Percentiles rank a stretch among this genome's conserved stretches.
Conservation (phyloP, 1,139 yeast species). For the Diutina sp. region DNA sequence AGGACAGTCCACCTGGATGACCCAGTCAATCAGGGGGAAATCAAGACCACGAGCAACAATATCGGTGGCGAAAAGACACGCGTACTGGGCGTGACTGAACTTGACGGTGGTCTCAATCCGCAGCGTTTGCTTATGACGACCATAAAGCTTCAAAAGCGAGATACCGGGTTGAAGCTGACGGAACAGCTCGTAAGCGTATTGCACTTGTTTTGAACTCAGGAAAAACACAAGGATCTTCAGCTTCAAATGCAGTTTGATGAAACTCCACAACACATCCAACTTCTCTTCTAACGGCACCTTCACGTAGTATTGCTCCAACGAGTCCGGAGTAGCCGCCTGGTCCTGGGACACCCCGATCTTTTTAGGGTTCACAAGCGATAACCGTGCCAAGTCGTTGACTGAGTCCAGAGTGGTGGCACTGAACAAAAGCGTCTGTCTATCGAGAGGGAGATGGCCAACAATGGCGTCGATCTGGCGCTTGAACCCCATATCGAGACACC, state of each 20-base stretch:
- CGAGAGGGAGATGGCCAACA: conserved; percentile 66
- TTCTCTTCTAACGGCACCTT: conserved; percentile 66
- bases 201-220: conserved; percentile 91
- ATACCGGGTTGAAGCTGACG: conserved; percentile 93
- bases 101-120: conserved; percentile 81
- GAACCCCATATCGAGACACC: conserved; percentile 96
- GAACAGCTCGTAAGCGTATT: conserved; percentile 83
- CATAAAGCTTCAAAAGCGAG: conserved; percentile 82
- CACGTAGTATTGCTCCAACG: conserved; percentile 74
- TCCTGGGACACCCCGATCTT: conserved; percentile 52
- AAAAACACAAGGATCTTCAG: conserved; percentile 78
- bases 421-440: conserved; percentile 79
- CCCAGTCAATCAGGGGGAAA: conserved; percentile 98
- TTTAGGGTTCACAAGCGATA: conserved; percentile 70
- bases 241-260: conserved; percentile 79
- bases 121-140: conserved; percentile 90
- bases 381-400: conserved; percentile 76
- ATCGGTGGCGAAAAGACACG: conserved; percentile 90
- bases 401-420: conserved; percentile 92
- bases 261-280: conserved; percentile 78
- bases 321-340: conserved; percentile 59
- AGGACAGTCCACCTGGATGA: conserved; percentile 89
- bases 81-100: conserved; percentile 76
- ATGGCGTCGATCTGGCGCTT: conserved; percentile 80
- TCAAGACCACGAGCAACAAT: conserved; percentile 96